Evolutionary conservation across 208 protist species (phyloP).

Genomic region (Trypanosoma rangeli): DNA sequence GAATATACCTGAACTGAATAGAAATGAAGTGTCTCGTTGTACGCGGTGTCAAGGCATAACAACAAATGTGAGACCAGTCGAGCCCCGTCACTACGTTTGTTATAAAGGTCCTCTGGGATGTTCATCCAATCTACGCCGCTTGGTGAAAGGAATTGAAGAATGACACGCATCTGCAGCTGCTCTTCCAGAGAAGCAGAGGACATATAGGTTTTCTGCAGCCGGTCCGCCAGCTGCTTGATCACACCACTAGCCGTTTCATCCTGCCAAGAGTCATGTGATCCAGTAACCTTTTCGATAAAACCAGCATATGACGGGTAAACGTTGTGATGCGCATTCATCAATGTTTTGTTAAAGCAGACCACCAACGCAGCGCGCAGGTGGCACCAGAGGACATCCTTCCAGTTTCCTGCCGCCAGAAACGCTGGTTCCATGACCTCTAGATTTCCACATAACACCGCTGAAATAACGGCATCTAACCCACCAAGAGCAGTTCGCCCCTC

Average conservation of each 20-base stretch:
- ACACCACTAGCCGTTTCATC: constrained; percentile 38
- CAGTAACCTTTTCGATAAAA: constrained; percentile 39
- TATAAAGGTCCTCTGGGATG: constrained; percentile 31
- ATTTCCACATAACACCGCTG: constrained; percentile 71
- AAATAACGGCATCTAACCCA: constrained; percentile 60
- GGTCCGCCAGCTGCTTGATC: constrained; percentile 36
- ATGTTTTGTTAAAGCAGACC: constrained; percentile 66
- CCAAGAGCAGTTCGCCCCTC: constrained; percentile 19
- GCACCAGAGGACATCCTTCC: constrained; percentile 73
- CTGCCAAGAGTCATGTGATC: constrained; percentile 58
- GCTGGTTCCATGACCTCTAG: constrained; percentile 59
- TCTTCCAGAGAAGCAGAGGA: constrained; percentile 45
- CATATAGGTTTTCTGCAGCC: constrained; percentile 46
- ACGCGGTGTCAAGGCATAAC: constrained; percentile 60
- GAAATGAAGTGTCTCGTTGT: constrained; percentile 51
- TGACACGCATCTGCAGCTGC: constrained; percentile 77
- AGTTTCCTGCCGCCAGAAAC: constrained; percentile 48
- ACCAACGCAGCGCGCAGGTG: constrained; percentile 72
- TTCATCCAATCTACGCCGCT: constrained; percentile 41
- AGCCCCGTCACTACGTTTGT: constrained; percentile 31
- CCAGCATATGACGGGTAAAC: constrained; percentile 34
- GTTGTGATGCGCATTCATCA: constrained; percentile 39
- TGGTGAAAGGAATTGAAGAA: constrained; percentile 63
- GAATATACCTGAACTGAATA: constrained; percentile 59
- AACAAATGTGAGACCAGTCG: constrained; percentile 64